phyloP scores from a whole-genome alignment of 257 asterid genomes.

The Jaltomata sinuosa region DNA sequence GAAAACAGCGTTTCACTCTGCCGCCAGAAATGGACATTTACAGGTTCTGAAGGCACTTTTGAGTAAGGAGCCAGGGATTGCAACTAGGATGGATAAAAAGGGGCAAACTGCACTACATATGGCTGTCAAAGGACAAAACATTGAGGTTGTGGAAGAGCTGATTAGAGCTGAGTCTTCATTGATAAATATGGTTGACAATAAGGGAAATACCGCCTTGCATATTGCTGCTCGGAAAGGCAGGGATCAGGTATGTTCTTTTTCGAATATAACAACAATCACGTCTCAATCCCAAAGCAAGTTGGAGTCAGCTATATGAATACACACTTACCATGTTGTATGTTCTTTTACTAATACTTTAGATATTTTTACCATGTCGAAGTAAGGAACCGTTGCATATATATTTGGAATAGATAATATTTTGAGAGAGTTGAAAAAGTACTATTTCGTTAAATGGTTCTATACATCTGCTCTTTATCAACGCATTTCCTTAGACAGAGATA shows the following conservation, averaged over 20 bases:
- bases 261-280: neutral
- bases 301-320: neutral
- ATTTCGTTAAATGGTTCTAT: neutral
- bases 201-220: conserved; percentile 36
- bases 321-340: neutral
- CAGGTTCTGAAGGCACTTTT: conserved; percentile 27
- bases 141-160: conserved; percentile 32
- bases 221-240: conserved; percentile 35
- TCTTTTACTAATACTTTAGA: neutral
- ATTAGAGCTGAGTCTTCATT: conserved; percentile 19
- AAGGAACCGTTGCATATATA: neutral
- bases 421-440: neutral
- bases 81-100: conserved; percentile 29
- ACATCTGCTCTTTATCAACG: neutral
- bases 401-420: neutral
- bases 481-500: too few species aligned
- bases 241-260: conserved; percentile 11
- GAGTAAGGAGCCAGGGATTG: conserved; percentile 21
- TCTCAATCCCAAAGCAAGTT: neutral
- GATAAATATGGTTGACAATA: conserved; percentile 31
- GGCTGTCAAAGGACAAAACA: conserved; percentile 46
- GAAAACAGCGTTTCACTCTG: conserved; percentile 39
- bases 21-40: conserved; percentile 42
- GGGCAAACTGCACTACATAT: conserved; percentile 48
- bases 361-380: neutral